Evolutionary conservation across 495 filamentous ascomycete species (phyloP), one percentile per base, ranked within the genome.

Genomic region (Tricharina praecox): DNA sequence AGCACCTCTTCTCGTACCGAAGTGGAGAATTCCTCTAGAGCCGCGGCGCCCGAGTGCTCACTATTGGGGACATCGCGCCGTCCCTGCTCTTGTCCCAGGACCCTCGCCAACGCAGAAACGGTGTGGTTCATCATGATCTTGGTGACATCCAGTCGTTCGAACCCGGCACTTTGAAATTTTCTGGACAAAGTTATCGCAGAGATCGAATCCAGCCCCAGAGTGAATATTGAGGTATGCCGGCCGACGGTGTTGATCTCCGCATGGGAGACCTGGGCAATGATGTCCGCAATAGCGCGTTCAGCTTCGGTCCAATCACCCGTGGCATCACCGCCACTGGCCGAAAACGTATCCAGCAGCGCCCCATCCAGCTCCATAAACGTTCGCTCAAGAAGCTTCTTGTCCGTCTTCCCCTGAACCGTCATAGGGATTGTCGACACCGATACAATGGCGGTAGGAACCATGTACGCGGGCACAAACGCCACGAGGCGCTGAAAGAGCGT

Each of bases 201-300:
- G n/a, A 92, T 75, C 0, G 83, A 88, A 59, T 92, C 83, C 18
- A 92, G 60, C 0, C 84, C 84, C 4, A 87, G 64, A 19, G 66
- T 70, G 41, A 82, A 71, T 36, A 78, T 75, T 1, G 70, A 76
- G 0, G 63, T 73, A 23, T 68, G 61, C 19, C 66, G 64, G 8
- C 50, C 37, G 40, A 87, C 64, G 0, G 62, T 60, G 3, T 52
- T 38, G 1, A 63, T 37, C 2, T 74, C 56, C 0, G 71, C 59
- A 10, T 65, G 57, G 15, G 73, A 63, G 30, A 79, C 62, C 35
- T 69, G 42, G 1, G 63, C 62, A 33, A 87, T 66, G 3, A 68
- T 60, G 2, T 58, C 41, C 4, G 74, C 77, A 63, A 70, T 71
- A 20, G 48, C 52, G 16, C 39, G 55, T 56, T 70, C 71, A 28